phyloP scores from a whole-genome alignment of 1,284 basidiomycete species.

The Trichosporon ovoides region DNA sequence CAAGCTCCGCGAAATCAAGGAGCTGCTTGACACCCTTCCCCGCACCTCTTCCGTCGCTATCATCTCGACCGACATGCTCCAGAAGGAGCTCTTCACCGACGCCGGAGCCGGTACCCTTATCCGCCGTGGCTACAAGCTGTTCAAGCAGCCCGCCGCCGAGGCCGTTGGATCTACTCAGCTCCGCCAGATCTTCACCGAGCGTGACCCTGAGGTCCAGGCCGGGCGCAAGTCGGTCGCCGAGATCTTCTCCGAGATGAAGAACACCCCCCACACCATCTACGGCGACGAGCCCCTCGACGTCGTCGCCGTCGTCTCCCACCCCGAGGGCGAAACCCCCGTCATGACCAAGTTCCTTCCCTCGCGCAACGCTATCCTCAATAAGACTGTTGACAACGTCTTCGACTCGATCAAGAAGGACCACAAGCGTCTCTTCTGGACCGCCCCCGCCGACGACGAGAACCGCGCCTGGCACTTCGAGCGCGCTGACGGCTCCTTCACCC shows the following conservation, averaged over 20 bases:
- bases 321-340: constrained; percentile 80
- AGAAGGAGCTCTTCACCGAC: constrained; percentile 97
- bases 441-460: constrained; percentile 89
- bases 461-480: constrained; percentile 98
- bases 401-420: constrained; percentile 92
- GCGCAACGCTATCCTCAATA: constrained; percentile 84
- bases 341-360: constrained; percentile 88
- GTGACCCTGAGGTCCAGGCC: constrained; percentile 82
- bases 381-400: constrained; percentile 96
- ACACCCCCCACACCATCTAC: constrained; percentile 86
- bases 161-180: constrained; percentile 86
- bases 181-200: constrained; percentile 85
- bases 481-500: constrained; percentile 94
- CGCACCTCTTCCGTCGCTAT: constrained; percentile 97
- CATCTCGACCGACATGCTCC: constrained; percentile 87
- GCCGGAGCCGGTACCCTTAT: constrained; percentile 96
- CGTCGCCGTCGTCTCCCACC: constrained; percentile 88
- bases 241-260: constrained; percentile 74
- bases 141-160: constrained; percentile 78
- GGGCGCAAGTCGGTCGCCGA: constrained; percentile 85
- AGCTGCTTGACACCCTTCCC: constrained; percentile 94
- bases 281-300: constrained; percentile 96
- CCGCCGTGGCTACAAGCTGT: constrained; percentile 94
- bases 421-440: constrained; percentile 92
- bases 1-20: constrained; percentile 98